Evolutionary conservation across 2,329 filamentous ascomycete genomes (phyloP), one percentile per base, ranked within the genome.

Genomic region (Botrytis fragariae): DNA sequence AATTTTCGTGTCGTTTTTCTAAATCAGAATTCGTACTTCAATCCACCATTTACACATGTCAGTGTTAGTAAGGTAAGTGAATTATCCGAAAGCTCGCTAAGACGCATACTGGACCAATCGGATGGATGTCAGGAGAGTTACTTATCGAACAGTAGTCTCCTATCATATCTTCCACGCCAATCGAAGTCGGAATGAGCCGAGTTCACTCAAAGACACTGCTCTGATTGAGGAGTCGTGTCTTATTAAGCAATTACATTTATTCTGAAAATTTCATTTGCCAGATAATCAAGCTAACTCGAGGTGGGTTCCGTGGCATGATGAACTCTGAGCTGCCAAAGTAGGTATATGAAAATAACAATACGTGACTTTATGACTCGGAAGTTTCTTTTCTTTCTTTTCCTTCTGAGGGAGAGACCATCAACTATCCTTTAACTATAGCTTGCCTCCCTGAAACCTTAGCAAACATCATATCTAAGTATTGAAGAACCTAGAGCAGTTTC

Each of bases 231-330:
- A 0, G 0, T 54, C 12, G 3, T n/a, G 25, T 29, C 25, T 54
- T 5, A 0, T n/a, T 16, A 14, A 0, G 25, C 2, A 54, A 0
- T n/a, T 16, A 14, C 1, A 54, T 54, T 0, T 16, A 54, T 16
- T 54, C 5, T 3, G 16, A 3, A 51, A 1, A 0, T 7, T 54
- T 16, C 0, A 54, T n/a, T n/a, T 0, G 48, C n/a, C 1, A n/a
- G 16, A 54, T 16, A 0, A 16, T 12, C 48, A 16, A 54, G 48
- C 25, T n/a, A 29, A 5, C 8, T 54, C 25, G 48, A 54, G 12
- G 5, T 54, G 1, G 7, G 1, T 16, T 29, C 0, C 25, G 16
- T 54, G 48, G 2, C 25, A n/a, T 54, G 12, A 29, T 54, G 2
- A n/a, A 1, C 0, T 0, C 5, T n/a, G 6, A 14, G 3, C 29